Percentiles rank a stretch among this genome's conserved stretches.
phyloP scores from a whole-genome alignment of 208 protist species.

The Angomonas deanei region DNA sequence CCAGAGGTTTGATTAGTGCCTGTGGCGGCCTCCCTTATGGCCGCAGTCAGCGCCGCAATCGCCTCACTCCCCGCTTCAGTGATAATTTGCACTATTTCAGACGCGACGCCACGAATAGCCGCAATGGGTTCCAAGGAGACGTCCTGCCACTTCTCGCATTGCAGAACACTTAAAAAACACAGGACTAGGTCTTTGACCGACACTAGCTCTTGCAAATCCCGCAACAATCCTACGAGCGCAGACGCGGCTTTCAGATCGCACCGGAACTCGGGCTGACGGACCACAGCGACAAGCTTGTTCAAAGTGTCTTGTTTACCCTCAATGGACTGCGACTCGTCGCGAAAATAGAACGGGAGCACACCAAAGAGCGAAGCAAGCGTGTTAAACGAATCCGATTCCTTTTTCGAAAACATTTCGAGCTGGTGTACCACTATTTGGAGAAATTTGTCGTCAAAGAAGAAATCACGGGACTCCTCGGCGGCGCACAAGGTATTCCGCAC shows the following conservation, averaged over 20 bases:
- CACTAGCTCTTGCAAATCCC: background rate
- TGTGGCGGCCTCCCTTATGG: background rate
- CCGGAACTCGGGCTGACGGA: too few species aligned
- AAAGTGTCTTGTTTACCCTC: too few species aligned
- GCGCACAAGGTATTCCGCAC: conserved; percentile 3
- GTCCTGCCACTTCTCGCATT: background rate
- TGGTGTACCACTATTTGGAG: background rate
- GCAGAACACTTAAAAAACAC: background rate
- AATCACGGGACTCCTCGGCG: conserved; percentile 1
- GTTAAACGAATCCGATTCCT: background rate
- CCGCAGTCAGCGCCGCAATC: background rate
- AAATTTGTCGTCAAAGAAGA: background rate
- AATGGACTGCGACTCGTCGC: too few species aligned
- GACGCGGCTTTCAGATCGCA: background rate
- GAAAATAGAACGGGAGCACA: too few species aligned
- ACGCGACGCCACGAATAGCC: background rate
- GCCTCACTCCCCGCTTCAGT: background rate
- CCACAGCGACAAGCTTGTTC: too few species aligned
- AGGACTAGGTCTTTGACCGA: background rate
- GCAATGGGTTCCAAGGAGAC: background rate
- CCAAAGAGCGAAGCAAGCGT: too few species aligned
- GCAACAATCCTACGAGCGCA: background rate
- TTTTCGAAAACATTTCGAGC: too few species aligned
- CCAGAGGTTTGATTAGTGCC: background rate
- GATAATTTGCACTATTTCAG: background rate